A percentile compares a stretch with the other conserved stretches of the same genome.
Conservation (phyloP, 1,284 basidiomycete genomes). For the Marasmius sp. region DNA sequence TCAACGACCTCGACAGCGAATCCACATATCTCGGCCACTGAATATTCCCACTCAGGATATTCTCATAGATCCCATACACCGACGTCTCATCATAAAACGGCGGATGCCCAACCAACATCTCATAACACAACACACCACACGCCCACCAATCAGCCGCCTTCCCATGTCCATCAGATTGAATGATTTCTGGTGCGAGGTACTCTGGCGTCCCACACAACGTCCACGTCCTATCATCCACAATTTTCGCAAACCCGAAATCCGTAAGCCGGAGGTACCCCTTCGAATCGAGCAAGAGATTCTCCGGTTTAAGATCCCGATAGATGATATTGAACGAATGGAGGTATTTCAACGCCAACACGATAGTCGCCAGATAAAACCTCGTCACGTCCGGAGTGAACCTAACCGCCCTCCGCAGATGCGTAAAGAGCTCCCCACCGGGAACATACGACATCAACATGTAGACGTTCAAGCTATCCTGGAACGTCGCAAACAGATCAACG, state of each 20-base stretch:
- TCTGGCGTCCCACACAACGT: constrained; percentile 98
- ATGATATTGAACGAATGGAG: constrained; percentile 98
- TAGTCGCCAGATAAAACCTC: constrained; percentile 97
- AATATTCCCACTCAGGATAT: constrained; percentile 89
- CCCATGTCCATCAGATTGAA: constrained; percentile 96
- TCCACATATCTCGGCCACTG: constrained; percentile 93
- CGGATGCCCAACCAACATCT: constrained; percentile 94
- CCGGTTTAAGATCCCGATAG: constrained; percentile 97
- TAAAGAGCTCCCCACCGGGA: constrained; percentile 96
- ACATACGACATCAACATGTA: constrained; percentile 99
- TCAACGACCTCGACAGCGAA: constrained; percentile 68
- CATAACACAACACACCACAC: constrained; percentile 94
- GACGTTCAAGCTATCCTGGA: constrained; percentile 92
- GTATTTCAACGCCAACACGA: constrained; percentile 94
- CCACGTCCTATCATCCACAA: constrained; percentile 99
- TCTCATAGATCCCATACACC: constrained; percentile 89
- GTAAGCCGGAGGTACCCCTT: constrained; percentile 97
- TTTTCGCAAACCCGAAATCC: constrained; percentile 98
- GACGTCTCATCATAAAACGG: constrained; percentile 94
- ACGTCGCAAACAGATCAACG: constrained; percentile 91
- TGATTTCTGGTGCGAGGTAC: constrained; percentile 93
- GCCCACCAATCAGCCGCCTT: constrained; percentile 99
- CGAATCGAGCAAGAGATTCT: constrained; percentile 93
- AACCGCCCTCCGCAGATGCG: constrained; percentile 87
- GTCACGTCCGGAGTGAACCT: constrained; percentile 98